Evolutionary conservation across 495 filamentous ascomycete genomes (phyloP), one percentile per base, ranked within the genome.

Genomic region (Usnea hakonensis): DNA sequence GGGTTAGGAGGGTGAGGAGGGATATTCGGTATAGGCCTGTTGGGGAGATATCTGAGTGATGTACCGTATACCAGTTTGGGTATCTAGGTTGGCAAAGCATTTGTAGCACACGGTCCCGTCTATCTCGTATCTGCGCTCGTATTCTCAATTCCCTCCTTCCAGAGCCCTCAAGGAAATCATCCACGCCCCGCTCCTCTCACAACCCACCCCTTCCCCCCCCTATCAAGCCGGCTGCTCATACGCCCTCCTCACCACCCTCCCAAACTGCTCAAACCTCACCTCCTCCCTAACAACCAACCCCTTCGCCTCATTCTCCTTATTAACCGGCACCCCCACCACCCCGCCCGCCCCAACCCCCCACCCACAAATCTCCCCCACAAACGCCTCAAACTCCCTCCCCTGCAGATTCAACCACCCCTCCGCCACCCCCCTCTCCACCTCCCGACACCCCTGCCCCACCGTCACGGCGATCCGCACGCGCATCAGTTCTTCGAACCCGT

Each of bases 261-360:
- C 74, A 72, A 91, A 91, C 76, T 91, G 91, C 59, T 95, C 93
- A 63, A 99, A 91, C 78, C 90, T 89, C 54, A 99, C 95, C 65
- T 91, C 90, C 81, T 99, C 95, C 74, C 93, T 85, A 71, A 96
- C 91, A 68, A 97, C 89, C 46, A 90, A 90, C 69, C 92, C 93
- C 81, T 94, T 92, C 35, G 90, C 95, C 84, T 97, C 92, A 75
- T 99, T 99, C 81, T 99, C 95, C 75, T 94, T 88, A 75, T 97
- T 99, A 71, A 87, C 79, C 54, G 95, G 94, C 38, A 93, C 82
- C 74, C 84, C 85, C 57, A 93, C 83, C 33, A 85, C 77, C 38
- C 69, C 76, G 19, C 78, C 81, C 48, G 75, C 80, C 59, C 68
- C 69, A 35, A 97, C 79, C 67, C 83, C 84, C 95, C 95, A 99